These are phyloP conservation scores for Blechomonas ayalai DNA, from an alignment of 208 protist genomes.

Conservation along the genomic window DNA sequence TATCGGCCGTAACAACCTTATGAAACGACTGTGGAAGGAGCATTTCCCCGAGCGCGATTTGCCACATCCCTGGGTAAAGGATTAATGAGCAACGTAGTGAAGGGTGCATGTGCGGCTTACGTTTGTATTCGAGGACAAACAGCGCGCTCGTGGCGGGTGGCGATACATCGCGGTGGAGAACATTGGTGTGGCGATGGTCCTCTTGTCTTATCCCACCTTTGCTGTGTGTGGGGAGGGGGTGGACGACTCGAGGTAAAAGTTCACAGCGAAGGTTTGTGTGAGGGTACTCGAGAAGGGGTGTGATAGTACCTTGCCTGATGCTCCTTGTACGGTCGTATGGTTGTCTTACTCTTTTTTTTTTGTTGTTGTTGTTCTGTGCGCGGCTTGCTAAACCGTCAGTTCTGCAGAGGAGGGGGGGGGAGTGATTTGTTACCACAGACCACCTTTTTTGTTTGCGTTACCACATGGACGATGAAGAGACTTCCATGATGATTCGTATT, in stretches of 20 bases:
- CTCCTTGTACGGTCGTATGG: neutral
- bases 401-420: too few relatives aligned
- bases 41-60: conserved; percentile 77
- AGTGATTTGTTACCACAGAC: too few relatives aligned
- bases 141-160: too few relatives aligned
- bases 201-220: too few relatives aligned
- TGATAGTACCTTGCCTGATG: too few relatives aligned
- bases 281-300: neutral
- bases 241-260: neutral
- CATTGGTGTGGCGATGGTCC: too few relatives aligned
- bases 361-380: neutral
- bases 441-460: too few relatives aligned
- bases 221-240: neutral
- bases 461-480: neutral
- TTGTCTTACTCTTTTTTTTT: conserved; percentile 5
- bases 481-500: neutral
- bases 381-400: too few relatives aligned
- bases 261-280: neutral
- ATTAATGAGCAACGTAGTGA: conserved; percentile 10
- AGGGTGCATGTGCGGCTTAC: neutral
- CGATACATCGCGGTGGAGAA: too few relatives aligned
- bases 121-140: conserved; percentile 2
- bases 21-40: conserved; percentile 60
- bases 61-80: conserved; percentile 77
- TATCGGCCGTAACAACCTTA: conserved; percentile 73